phyloP scores from a whole-genome alignment of 2,329 filamentous ascomycete species.

The Fusarium verrucosum region DNA sequence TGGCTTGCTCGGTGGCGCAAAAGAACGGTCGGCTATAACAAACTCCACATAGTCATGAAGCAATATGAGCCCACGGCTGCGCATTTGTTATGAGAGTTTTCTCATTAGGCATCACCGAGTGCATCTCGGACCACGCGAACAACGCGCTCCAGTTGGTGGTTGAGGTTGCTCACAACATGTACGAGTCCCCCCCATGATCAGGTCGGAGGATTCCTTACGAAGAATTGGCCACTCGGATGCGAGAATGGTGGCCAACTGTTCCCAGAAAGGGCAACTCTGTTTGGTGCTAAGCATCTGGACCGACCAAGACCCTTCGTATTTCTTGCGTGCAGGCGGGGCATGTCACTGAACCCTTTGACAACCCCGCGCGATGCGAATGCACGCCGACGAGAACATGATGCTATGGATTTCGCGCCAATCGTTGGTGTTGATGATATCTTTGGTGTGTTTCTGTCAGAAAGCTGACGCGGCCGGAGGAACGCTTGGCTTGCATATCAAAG shows the following conservation, averaged over 20 bases:
- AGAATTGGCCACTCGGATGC: conserved; percentile 28
- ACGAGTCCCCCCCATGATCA: conserved; percentile 35
- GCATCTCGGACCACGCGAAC: conserved; percentile 20
- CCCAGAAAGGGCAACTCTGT: conserved; percentile 33
- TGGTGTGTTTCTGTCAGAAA: conserved; percentile 5
- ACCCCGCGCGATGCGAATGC: conserved; percentile 31
- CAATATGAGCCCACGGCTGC: conserved; percentile 32
- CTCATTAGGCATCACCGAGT: conserved; percentile 22
- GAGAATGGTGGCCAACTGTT: conserved; percentile 33
- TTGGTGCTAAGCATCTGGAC: conserved; percentile 24
- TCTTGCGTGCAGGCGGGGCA: conserved; percentile 30
- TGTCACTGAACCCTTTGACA: conserved; percentile 24
- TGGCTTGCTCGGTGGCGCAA: conserved; percentile 36
- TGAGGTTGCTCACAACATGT: conserved; percentile 22
- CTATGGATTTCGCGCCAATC: conserved; percentile 24
- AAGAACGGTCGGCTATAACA: conserved; percentile 16
- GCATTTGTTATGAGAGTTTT: conserved; percentile 26
- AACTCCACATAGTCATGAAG: conserved; percentile 26
- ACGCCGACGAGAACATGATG: conserved; percentile 38
- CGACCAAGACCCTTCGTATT: conserved; percentile 36
- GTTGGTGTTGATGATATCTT: conserved; percentile 18
- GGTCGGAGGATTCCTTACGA: conserved; percentile 17
- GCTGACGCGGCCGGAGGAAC: conserved; percentile 33
- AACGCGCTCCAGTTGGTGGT: conserved; percentile 37
- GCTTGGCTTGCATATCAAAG: conserved; percentile 6